Percentiles rank a stretch among this genome's conserved stretches.
phyloP scores from a whole-genome alignment of 2,329 filamentous ascomycete species.

The Balansia obtecta region DNA sequence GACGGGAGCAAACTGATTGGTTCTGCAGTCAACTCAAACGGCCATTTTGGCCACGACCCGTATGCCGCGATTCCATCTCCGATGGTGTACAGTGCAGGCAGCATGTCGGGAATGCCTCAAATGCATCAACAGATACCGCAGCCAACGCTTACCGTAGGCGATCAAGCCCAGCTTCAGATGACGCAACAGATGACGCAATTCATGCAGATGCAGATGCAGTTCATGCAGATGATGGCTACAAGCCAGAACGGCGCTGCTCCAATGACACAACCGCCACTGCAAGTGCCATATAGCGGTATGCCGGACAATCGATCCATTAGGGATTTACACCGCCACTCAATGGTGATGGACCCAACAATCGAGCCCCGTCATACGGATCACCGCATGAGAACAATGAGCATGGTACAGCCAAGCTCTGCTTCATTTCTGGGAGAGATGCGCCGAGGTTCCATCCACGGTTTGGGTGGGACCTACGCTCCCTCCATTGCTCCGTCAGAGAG shows the following conservation, averaged over 20 bases:
- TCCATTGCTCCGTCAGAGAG: slow-evolving; percentile 94
- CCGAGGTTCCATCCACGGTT: slow-evolving; percentile 17
- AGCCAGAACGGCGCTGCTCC: slow-evolving; percentile 18
- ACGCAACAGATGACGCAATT: slow-evolving; percentile 75
- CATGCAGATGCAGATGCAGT: slow-evolving; percentile 92
- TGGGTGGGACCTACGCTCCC: slow-evolving; percentile 57
- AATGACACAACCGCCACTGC: slow-evolving; percentile 21
- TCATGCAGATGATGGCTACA: slow-evolving; percentile 69
- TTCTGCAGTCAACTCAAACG: slow-evolving; percentile 23
- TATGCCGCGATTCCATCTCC: slow-evolving; percentile 33
- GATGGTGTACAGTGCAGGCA: slow-evolving; percentile 26
- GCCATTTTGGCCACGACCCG: slow-evolving; percentile 33
- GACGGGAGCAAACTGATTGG: slow-evolving; percentile 30
- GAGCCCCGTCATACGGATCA: slow-evolving; percentile 31
- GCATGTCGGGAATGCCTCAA: slow-evolving; percentile 15
- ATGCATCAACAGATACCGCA: slow-evolving; percentile 29
- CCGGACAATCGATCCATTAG: slow-evolving; percentile 28
- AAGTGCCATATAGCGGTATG: slow-evolving; percentile 15
- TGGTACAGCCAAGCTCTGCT: slow-evolving; percentile 58
- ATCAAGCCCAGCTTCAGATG: slow-evolving; percentile 69
- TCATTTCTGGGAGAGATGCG: slow-evolving; percentile 41
- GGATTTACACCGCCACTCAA: slow-evolving; percentile 32
- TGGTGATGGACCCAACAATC: slow-evolving; percentile 33
- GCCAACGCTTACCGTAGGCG: slow-evolving; percentile 42
- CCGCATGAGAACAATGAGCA: slow-evolving; percentile 63